Conservation (phyloP, 805 yeast genomes). For the Candida hungchunana region DNA sequence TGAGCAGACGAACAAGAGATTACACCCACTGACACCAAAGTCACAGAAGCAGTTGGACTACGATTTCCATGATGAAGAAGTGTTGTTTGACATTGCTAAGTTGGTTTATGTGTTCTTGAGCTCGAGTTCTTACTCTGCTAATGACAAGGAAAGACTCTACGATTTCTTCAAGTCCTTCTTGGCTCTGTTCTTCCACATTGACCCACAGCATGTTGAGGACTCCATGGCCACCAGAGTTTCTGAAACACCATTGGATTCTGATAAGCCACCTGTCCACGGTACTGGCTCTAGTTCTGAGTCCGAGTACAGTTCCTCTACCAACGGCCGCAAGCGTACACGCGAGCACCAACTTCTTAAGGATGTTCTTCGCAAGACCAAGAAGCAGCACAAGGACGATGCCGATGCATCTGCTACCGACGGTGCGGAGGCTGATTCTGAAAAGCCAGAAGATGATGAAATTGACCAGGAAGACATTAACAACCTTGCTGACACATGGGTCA, state of each 20-base stretch:
- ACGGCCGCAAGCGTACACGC: slow-evolving; percentile 34
- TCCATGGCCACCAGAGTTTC: slow-evolving; percentile 32
- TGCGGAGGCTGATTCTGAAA: slow-evolving; percentile 21
- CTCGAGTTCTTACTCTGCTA: slow-evolving; percentile 69
- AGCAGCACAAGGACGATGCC: slow-evolving; percentile 24
- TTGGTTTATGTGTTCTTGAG: slow-evolving; percentile 64
- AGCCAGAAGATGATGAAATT: slow-evolving; percentile 27
- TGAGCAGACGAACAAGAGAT: slow-evolving; percentile 82
- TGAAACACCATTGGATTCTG: slow-evolving; percentile 4
- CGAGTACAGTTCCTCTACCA: slow-evolving; percentile 11
- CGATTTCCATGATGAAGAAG: slow-evolving; percentile 57
- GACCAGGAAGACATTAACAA: slow-evolving; percentile 21
- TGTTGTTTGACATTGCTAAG: slow-evolving; percentile 69
- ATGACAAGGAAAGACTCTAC: slow-evolving; percentile 74
- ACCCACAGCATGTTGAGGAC: slow-evolving; percentile 44
- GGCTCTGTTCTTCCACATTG: slow-evolving; percentile 64
- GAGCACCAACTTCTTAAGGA: slow-evolving; percentile 55
- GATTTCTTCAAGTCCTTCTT: slow-evolving; percentile 69
- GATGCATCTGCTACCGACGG: slow-evolving; percentile 25
- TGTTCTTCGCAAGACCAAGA: slow-evolving; percentile 52
- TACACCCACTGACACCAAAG: slow-evolving; percentile 80
- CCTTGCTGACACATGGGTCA: slow-evolving; percentile 28
- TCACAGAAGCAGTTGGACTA: slow-evolving; percentile 75
- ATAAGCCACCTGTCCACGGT: slow-evolving; percentile 3
- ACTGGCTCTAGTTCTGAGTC: slow-evolving; percentile 13